A percentile compares a stretch with the other conserved stretches of the same genome.
phyloP scores from a whole-genome alignment of 441 rosid genomes.

The Euphorbia celastroides region DNA sequence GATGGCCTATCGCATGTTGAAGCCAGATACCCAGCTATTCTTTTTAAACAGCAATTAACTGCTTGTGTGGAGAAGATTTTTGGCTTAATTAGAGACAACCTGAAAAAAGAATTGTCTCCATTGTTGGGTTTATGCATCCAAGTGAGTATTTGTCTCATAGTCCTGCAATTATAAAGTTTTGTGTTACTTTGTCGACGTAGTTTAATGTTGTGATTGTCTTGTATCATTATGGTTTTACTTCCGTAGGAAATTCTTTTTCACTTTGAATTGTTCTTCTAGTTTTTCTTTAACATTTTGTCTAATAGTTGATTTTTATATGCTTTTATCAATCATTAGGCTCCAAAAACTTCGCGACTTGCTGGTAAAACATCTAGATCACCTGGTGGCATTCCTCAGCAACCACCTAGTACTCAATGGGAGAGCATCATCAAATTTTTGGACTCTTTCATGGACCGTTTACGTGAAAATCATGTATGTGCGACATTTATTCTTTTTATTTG shows the following conservation, averaged over 20 bases:
- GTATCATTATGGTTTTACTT: not conserved
- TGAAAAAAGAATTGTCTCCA: conserved; percentile 92
- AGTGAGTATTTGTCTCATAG: conserved; percentile 32
- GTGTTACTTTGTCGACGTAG: not conserved
- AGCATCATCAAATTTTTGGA: conserved; percentile 89
- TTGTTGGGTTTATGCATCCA: conserved; percentile 84
- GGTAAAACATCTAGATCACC: conserved; percentile 85
- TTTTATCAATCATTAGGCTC: conserved; percentile 47
- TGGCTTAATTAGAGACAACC: conserved; percentile 92
- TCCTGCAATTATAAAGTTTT: not conserved
- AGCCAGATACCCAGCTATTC: conserved; percentile 93
- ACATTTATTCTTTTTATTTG: not conserved
- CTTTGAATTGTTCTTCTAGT: not conserved
- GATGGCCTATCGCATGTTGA: conserved; percentile 74
- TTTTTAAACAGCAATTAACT: conserved; percentile 93
- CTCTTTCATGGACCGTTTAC: conserved; percentile 72
- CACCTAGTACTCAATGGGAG: conserved; percentile 82
- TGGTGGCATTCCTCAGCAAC: conserved; percentile 54
- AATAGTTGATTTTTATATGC: not conserved
- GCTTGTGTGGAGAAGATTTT: conserved; percentile 99
- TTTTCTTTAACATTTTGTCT: conserved; percentile 11
- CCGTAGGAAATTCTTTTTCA: not conserved
- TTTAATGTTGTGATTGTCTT: not conserved
- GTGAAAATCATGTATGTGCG: conserved; percentile 74
- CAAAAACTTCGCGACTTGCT: conserved; percentile 69